Evolutionary conservation across 169 alveolate species (phyloP).

Genomic region (Plasmodium gonderi): DNA sequence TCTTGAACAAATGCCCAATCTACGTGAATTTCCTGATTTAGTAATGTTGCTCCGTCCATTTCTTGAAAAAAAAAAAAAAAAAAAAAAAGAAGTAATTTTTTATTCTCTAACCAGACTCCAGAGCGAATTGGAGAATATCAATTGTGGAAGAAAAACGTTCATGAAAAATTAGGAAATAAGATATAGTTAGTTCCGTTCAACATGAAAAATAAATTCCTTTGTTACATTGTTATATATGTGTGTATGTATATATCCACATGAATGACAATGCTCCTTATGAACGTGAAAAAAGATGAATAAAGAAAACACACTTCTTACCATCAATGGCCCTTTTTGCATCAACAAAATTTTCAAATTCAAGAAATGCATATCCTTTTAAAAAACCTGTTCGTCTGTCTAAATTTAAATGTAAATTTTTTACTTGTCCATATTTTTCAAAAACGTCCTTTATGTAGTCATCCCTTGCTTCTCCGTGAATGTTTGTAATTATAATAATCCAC

Average conservation of each 20-base stretch:
- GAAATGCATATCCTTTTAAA: constrained; percentile 93
- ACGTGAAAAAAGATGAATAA: neutral
- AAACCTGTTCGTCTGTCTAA: constrained; percentile 95
- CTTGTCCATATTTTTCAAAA: constrained; percentile 90
- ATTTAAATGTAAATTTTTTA: constrained; percentile 92
- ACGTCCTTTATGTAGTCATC: constrained; percentile 93
- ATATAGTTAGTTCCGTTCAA: neutral
- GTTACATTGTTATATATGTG: too few relatives aligned
- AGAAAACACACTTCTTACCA: constrained; percentile 58
- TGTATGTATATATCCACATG: too few relatives aligned
- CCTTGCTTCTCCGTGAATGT: constrained; percentile 92
- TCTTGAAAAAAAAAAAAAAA: constrained; percentile 57
- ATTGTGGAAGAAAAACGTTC: neutral
- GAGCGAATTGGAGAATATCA: neutral
- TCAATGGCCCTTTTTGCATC: constrained; percentile 90
- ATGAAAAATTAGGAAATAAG: neutral
- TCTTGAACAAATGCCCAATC: constrained; percentile 79
- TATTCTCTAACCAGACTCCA: neutral
- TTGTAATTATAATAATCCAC: constrained; percentile 91
- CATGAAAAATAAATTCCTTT: neutral
- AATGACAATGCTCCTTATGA: neutral
- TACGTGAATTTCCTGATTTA: constrained; percentile 72
- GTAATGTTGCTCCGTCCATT: constrained; percentile 69
- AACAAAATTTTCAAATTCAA: constrained; percentile 86
- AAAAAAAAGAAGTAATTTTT: neutral